These are phyloP conservation scores for Pythium vanterpoolii DNA, from an alignment of 352 stramenopile genomes.

Conservation along the genomic window DNA sequence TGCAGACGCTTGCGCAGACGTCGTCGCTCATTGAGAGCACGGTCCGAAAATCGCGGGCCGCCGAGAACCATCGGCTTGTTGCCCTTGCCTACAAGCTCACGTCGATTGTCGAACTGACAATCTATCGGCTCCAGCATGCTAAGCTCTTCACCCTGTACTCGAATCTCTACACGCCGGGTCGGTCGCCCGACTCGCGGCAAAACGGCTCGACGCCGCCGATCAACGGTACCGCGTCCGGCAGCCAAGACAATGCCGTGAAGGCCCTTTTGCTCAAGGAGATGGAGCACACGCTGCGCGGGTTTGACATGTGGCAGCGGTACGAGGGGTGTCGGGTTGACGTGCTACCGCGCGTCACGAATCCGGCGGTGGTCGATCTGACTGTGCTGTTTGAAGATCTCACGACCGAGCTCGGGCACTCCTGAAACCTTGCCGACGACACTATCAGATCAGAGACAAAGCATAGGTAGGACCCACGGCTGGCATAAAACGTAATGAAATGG, in stretches of 20 bases:
- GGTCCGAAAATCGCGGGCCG: constrained; percentile 57
- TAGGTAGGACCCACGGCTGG: too few relatives aligned
- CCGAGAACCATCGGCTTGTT: constrained; percentile 54
- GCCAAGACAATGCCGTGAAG: constrained; percentile 62
- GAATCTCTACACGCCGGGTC: constrained; percentile 70
- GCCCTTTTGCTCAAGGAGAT: constrained; percentile 80
- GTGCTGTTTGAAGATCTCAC: constrained; percentile 76
- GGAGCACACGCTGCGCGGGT: constrained; percentile 80
- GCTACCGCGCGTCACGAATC: constrained; percentile 73
- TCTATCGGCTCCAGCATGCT: constrained; percentile 79
- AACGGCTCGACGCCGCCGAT: constrained; percentile 76
- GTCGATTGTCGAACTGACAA: constrained; percentile 72
- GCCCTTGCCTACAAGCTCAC: constrained; percentile 82
- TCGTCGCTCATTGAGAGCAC: constrained; percentile 80
- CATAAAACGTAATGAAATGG: too few relatives aligned
- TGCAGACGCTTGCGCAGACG: constrained; percentile 74
- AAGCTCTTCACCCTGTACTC: constrained; percentile 80
- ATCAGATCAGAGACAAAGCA: not conserved
- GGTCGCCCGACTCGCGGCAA: constrained; percentile 68
- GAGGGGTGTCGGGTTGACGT: constrained; percentile 67
- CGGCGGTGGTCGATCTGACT: constrained; percentile 55
- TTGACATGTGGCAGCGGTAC: constrained; percentile 86
- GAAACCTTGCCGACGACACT: not conserved
- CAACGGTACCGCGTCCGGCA: constrained; percentile 40
- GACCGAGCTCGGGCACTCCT: constrained; percentile 42